Conservation (phyloP, 352 stramenopile species). For the Phytophthora pisi region DNA sequence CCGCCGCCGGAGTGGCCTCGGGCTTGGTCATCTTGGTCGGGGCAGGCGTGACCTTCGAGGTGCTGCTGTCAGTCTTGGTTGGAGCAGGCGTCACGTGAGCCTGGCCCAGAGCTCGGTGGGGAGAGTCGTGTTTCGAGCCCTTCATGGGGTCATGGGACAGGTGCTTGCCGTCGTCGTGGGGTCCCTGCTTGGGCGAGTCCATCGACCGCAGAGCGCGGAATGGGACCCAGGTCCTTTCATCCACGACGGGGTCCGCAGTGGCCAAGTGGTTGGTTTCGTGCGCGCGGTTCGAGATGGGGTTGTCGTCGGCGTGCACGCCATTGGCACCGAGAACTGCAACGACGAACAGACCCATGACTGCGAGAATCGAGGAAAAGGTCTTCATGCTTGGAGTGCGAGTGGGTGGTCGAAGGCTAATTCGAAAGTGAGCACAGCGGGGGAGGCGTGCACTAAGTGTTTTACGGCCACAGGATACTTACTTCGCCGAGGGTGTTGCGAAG, state of each 20-base stretch:
- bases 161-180: slow-evolving; percentile 9
- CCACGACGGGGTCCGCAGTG: slow-evolving; percentile 1
- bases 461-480: too few relatives aligned
- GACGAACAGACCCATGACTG: slow-evolving; percentile 8
- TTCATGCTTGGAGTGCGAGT: slow-evolving; percentile 19
- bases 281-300: not conserved
- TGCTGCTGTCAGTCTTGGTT: not conserved
- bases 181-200: slow-evolving; percentile 8
- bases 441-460: not conserved
- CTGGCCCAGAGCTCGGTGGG: slow-evolving; percentile 11
- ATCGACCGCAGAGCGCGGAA: slow-evolving; percentile 17
- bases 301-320: slow-evolving; percentile 6
- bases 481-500: too few relatives aligned
- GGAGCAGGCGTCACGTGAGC: not conserved
- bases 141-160: slow-evolving; percentile 2
- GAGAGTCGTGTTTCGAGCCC: not conserved
- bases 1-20: slow-evolving; percentile 9
- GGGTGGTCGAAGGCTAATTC: slow-evolving; percentile 6
- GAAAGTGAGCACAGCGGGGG: slow-evolving; percentile 7
- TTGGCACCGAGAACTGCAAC: slow-evolving; percentile 5
- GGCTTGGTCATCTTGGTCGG: slow-evolving; percentile 11
- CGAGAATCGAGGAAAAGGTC: slow-evolving; percentile 14
- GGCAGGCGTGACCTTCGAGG: slow-evolving; percentile 11
- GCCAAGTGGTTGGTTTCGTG: not conserved
- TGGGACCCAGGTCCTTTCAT: slow-evolving; percentile 5